Conservation (phyloP, 352 stramenopile species). For the Bremia lactucae region DNA sequence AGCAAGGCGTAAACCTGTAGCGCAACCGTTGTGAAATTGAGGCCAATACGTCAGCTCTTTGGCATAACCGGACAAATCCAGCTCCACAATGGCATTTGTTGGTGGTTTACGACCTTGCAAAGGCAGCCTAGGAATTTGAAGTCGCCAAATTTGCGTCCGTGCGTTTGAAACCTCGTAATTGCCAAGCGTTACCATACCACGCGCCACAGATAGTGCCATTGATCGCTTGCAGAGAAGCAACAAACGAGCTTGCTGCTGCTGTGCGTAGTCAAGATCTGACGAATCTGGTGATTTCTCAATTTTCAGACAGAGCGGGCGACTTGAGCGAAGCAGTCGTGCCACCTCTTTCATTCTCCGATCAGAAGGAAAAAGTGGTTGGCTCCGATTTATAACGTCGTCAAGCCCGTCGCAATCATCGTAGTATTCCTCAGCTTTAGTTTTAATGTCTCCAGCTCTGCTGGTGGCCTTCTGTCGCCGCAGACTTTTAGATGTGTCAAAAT, state of each 20-base stretch:
- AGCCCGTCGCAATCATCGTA: slow-evolving; percentile 49
- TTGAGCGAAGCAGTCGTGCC: slow-evolving; percentile 66
- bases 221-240: slow-evolving; percentile 89
- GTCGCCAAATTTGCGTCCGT: slow-evolving; percentile 72
- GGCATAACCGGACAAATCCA: slow-evolving; percentile 85
- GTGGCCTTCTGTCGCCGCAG: slow-evolving; percentile 9
- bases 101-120: slow-evolving; percentile 90
- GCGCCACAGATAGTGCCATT: slow-evolving; percentile 87
- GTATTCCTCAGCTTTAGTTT: neutral
- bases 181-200: slow-evolving; percentile 95
- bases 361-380: slow-evolving; percentile 48
- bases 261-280: slow-evolving; percentile 61
- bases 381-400: slow-evolving; percentile 37
- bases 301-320: slow-evolving; percentile 55
- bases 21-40: slow-evolving; percentile 98
- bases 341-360: slow-evolving; percentile 81
- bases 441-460: slow-evolving; percentile 1
- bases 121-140: slow-evolving; percentile 88
- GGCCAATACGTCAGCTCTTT: slow-evolving; percentile 93
- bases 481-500: slow-evolving; percentile 5
- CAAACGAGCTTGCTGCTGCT: slow-evolving; percentile 91
- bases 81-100: slow-evolving; percentile 85
- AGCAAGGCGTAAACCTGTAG: slow-evolving; percentile 87
- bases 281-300: slow-evolving; percentile 52
- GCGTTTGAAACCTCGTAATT: slow-evolving; percentile 64